A percentile compares a stretch with the other conserved stretches of the same genome.
These are phyloP conservation scores for Coemansia reversa DNA, from an alignment of 192 early-diverging fungal genomes.

Conservation along the genomic window DNA sequence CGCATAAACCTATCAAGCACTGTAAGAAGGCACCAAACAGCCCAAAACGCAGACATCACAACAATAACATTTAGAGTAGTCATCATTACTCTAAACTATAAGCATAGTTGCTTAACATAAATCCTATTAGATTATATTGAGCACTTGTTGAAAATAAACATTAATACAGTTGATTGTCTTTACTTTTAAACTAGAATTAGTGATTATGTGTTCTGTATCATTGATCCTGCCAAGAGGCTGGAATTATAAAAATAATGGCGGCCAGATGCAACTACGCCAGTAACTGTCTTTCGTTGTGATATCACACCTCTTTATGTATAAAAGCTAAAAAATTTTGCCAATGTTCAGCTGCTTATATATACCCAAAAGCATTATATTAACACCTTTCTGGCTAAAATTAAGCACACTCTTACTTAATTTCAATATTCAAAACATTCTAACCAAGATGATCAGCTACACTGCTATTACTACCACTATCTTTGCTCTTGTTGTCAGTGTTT, in stretches of 20 bases:
- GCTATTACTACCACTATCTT: neutral
- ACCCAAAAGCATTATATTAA: neutral
- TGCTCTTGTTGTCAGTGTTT: neutral
- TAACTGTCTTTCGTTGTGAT: neutral
- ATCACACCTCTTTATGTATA: neutral
- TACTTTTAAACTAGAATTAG: too few species aligned
- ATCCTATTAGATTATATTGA: too few species aligned
- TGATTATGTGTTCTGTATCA: too few species aligned
- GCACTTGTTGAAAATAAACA: too few species aligned
- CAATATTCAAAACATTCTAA: neutral
- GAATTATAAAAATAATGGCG: neutral
- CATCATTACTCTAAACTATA: too few species aligned
- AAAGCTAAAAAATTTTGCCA: neutral
- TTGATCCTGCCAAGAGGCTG: too few species aligned
- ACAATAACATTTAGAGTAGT: too few species aligned
- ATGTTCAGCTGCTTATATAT: neutral
- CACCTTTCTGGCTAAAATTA: neutral
- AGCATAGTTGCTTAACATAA: too few species aligned
- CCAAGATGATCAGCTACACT: neutral
- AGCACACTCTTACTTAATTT: neutral
- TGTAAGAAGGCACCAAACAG: too few species aligned
- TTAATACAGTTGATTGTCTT: too few species aligned
- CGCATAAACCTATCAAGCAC: too few species aligned
- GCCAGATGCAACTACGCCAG: neutral
- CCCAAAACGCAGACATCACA: too few species aligned